These are phyloP conservation scores for Scheffersomyces parashehatae DNA, from an alignment of 1,139 yeast species.

Conservation along the genomic window DNA sequence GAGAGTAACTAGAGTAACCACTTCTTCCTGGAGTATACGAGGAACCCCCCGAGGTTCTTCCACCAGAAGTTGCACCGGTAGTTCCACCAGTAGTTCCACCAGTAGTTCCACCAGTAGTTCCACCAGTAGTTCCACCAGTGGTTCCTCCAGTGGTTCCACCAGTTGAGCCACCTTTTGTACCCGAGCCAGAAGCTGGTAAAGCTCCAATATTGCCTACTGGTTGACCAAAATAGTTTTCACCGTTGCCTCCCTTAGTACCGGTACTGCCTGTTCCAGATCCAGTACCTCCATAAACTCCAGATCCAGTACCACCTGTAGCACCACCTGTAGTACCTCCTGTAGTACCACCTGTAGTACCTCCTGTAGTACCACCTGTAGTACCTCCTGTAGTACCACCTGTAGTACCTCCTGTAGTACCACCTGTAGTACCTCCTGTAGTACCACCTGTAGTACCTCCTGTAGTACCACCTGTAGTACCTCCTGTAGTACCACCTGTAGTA, in stretches of 20 bases:
- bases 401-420: background rate
- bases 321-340: background rate
- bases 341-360: slow-evolving; percentile 1
- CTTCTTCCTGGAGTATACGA: no score
- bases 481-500: background rate
- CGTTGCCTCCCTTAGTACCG: background rate
- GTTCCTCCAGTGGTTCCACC: background rate
- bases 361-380: slow-evolving; percentile 1
- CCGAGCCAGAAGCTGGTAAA: background rate
- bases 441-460: background rate
- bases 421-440: background rate
- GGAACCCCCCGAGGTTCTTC: background rate
- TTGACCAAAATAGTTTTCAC: background rate
- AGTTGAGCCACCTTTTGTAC: background rate
- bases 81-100: slow-evolving; percentile 1
- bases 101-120: slow-evolving; percentile 1
- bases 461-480: background rate
- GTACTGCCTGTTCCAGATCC: background rate
- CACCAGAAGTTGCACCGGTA: background rate
- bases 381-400: slow-evolving; percentile 2
- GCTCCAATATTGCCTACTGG: no score
- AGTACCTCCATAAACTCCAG: background rate
- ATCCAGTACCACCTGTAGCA: background rate
- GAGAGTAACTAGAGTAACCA: no score
- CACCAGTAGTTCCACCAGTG: background rate